These are phyloP conservation scores for Phytopythium oedochilum DNA, from an alignment of 352 stramenopile species.

Conservation along the genomic window DNA sequence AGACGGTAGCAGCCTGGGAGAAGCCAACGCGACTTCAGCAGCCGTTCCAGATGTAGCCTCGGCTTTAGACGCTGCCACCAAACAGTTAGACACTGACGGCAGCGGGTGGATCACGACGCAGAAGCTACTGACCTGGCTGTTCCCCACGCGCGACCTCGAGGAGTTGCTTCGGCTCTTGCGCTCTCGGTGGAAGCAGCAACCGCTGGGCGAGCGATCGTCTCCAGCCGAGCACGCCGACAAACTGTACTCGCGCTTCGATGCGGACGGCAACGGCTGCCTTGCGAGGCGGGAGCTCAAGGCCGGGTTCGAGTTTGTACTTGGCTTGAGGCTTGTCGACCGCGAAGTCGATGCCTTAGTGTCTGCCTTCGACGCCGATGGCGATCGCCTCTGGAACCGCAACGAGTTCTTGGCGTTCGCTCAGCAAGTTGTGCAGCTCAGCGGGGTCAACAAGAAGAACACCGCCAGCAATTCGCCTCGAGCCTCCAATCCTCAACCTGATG, in stretches of 20 bases:
- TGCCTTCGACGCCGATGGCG: slow-evolving; percentile 46
- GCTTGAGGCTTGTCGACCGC: slow-evolving; percentile 27
- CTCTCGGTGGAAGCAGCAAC: slow-evolving; percentile 23
- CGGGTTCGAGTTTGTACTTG: slow-evolving; percentile 34
- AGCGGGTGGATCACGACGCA: slow-evolving; percentile 67
- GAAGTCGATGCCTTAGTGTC: slow-evolving; percentile 41
- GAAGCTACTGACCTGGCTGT: slow-evolving; percentile 47
- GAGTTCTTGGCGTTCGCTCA: slow-evolving; percentile 46
- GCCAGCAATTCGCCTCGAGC: too few relatives aligned
- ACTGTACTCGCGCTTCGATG: slow-evolving; percentile 52
- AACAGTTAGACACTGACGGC: slow-evolving; percentile 43
- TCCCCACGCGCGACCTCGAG: slow-evolving; percentile 55
- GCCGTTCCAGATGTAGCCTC: neutral
- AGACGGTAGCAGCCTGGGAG: neutral
- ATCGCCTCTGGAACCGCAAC: slow-evolving; percentile 42
- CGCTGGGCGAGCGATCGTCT: neutral
- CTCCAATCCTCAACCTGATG: neutral
- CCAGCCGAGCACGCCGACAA: neutral
- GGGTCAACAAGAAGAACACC: too few relatives aligned
- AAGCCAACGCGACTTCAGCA: slow-evolving; percentile 6
- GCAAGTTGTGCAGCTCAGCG: neutral
- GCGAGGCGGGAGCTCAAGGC: slow-evolving; percentile 45
- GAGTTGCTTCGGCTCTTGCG: slow-evolving; percentile 41
- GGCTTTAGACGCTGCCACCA: slow-evolving; percentile 10
- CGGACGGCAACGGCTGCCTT: slow-evolving; percentile 53